A percentile compares a stretch with the other conserved stretches of the same genome.
Conservation (phyloP, 2,329 filamentous ascomycete genomes). For the Lomentospora prolificans region DNA sequence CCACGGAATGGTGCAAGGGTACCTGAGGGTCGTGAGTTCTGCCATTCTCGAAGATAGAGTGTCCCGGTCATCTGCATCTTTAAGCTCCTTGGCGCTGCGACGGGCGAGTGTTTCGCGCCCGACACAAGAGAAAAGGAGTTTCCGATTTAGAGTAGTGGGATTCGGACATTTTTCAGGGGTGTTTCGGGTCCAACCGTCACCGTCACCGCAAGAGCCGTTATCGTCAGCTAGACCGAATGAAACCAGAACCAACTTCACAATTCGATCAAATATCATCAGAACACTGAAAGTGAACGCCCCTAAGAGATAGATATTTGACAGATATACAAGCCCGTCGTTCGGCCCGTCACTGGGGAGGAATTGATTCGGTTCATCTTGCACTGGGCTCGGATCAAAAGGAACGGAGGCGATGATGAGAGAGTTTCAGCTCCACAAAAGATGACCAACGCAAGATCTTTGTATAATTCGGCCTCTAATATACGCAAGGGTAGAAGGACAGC, state of each 20-base stretch:
- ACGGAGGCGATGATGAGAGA: not conserved
- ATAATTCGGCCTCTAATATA: not conserved
- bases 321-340: too few relatives aligned
- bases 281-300: too few relatives aligned
- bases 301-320: too few relatives aligned
- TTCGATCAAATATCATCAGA: not conserved
- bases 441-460: not conserved
- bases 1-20: not conserved
- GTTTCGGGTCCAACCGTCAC: not conserved
- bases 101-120: not conserved
- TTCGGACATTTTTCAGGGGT: not conserved
- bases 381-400: not conserved
- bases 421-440: not conserved
- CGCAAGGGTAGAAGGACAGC: not conserved
- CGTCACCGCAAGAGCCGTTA: too few relatives aligned
- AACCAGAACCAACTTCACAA: not conserved
- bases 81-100: not conserved
- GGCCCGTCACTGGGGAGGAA: too few relatives aligned
- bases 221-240: not conserved
- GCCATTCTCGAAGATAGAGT: not conserved
- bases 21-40: not conserved
- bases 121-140: not conserved
- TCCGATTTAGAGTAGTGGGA: not conserved
- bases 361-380: not conserved
- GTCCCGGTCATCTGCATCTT: too few relatives aligned